A percentile compares a stretch with the other conserved stretches of the same genome.
phyloP scores from a whole-genome alignment of 2,329 filamentous ascomycete genomes.

The Apiospora rasikravindrae region DNA sequence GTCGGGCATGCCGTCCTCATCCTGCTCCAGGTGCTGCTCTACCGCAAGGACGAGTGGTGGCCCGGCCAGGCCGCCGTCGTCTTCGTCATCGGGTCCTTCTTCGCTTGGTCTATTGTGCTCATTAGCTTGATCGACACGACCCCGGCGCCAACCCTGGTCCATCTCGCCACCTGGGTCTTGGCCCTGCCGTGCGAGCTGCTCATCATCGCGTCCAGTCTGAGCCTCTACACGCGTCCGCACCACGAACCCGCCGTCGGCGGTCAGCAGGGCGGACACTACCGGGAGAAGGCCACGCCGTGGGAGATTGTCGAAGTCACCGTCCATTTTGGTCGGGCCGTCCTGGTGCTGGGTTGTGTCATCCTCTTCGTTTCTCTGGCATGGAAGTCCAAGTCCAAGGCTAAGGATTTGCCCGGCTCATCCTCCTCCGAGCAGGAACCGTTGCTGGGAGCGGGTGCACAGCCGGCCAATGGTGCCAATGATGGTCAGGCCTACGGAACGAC shows the following conservation, averaged over 20 bases:
- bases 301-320: conserved; percentile 37
- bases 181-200: conserved; percentile 40
- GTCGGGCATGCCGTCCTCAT: conserved; percentile 15
- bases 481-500: conserved; percentile 14
- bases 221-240: conserved; percentile 35
- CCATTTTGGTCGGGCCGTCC: conserved; percentile 34
- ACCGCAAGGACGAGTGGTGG: conserved; percentile 19
- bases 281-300: conserved; percentile 29
- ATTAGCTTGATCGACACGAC: conserved; percentile 19
- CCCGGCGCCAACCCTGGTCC: conserved; percentile 37
- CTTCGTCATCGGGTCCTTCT: conserved; percentile 20
- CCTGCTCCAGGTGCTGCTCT: conserved; percentile 9
- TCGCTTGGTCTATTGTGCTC: conserved; percentile 19
- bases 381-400: neutral
- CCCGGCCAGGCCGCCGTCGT: conserved; percentile 17
- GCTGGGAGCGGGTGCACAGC: neutral
- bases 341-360: neutral
- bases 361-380: neutral
- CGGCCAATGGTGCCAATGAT: neutral
- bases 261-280: conserved; percentile 34
- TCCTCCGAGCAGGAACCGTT: conserved; percentile 11
- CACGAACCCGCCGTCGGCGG: conserved; percentile 33
- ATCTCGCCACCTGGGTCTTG: conserved; percentile 42
- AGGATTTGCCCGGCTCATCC: neutral
- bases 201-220: conserved; percentile 35